Percentiles rank a stretch among this genome's conserved stretches.
These are phyloP conservation scores for Phaeophleospora eucalypticola DNA, from an alignment of 2,329 filamentous ascomycete species.

Conservation along the genomic window DNA sequence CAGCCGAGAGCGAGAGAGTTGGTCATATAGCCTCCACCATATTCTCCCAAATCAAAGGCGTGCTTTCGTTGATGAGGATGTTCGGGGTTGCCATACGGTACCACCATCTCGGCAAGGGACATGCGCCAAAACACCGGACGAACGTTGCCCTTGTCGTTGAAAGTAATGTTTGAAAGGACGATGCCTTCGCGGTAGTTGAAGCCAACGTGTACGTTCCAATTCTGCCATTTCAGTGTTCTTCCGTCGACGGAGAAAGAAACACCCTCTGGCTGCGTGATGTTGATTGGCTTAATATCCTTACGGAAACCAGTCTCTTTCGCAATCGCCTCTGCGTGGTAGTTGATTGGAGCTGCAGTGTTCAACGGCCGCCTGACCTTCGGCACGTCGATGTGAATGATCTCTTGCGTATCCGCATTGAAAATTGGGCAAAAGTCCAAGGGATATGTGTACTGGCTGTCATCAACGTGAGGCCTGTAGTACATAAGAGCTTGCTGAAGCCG, in stretches of 20 bases:
- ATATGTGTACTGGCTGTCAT: conserved; percentile 86
- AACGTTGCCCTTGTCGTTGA: conserved; percentile 73
- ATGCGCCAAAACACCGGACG: conserved; percentile 83
- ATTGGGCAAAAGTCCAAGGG: conserved; percentile 94
- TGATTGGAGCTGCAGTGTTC: conserved; percentile 66
- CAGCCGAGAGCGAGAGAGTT: conserved; percentile 73
- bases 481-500: conserved; percentile 89
- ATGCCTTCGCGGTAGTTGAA: conserved; percentile 95
- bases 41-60: conserved; percentile 76
- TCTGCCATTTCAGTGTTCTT: conserved; percentile 78
- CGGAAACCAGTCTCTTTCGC: conserved; percentile 72
- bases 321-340: conserved; percentile 73
- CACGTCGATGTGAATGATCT: conserved; percentile 79
- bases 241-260: conserved; percentile 79
- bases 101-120: conserved; percentile 89
- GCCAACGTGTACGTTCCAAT: conserved; percentile 87
- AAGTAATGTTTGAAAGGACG: conserved; percentile 84
- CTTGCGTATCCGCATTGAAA: conserved; percentile 72
- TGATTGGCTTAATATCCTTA: conserved; percentile 76
- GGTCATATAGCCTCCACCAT: conserved; percentile 78
- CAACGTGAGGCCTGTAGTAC: conserved; percentile 84
- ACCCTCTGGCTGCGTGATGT: conserved; percentile 83
- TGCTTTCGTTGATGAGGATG: conserved; percentile 77
- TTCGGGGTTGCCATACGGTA: conserved; percentile 80
- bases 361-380: conserved; percentile 72